Evolutionary conservation across 805 yeast species (phyloP).

Genomic region (Candida nemodendra): DNA sequence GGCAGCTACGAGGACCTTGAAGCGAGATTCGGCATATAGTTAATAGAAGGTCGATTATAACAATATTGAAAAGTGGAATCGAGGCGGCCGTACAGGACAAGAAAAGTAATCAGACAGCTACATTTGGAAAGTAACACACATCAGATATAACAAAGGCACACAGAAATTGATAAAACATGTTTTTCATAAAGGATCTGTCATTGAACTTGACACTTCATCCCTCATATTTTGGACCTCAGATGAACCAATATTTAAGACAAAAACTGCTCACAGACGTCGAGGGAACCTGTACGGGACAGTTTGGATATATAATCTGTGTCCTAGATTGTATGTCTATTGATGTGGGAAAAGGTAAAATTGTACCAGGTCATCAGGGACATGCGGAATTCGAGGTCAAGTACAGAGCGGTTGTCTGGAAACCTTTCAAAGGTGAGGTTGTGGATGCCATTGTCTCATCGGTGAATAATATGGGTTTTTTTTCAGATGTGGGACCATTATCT

Average conservation of each 20-base stretch:
- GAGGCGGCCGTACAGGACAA: too few relatives aligned
- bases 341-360: conserved; percentile 89
- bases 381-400: conserved; percentile 97
- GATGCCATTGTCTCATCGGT: conserved; percentile 95
- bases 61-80: too few relatives aligned
- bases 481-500: conserved; percentile 95
- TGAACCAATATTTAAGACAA: conserved; percentile 89
- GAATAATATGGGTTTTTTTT: conserved; percentile 93
- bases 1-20: too few relatives aligned
- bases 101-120: too few relatives aligned
- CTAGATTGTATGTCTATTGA: conserved; percentile 92
- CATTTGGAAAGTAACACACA: too few relatives aligned
- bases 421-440: conserved; percentile 98
- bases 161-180: conserved; percentile 21
- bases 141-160: conserved; percentile 2
- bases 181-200: conserved; percentile 75
- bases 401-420: conserved; percentile 96
- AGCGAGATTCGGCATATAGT: too few relatives aligned
- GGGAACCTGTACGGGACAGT: conserved; percentile 98
- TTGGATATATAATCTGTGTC: conserved; percentile 96
- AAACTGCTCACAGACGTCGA: conserved; percentile 93
- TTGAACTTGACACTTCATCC: conserved; percentile 93
- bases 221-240: conserved; percentile 95
- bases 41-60: too few relatives aligned
- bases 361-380: conserved; percentile 82